phyloP scores from a whole-genome alignment of 352 stramenopile genomes.

The Nothophytophthora sp. region DNA sequence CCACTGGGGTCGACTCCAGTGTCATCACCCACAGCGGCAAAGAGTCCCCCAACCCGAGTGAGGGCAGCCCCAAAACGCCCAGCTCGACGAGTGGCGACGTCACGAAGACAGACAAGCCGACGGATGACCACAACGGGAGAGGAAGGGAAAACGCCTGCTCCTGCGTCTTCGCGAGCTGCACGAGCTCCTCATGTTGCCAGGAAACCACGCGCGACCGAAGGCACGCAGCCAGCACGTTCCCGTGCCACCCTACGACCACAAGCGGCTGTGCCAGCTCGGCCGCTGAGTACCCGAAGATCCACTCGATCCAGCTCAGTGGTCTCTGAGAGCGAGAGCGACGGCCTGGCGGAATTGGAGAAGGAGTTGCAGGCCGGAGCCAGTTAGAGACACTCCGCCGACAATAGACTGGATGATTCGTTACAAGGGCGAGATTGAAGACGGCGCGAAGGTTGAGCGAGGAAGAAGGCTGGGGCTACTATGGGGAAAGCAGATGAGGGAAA shows the following conservation, averaged over 20 bases:
- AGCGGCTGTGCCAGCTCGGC: neutral
- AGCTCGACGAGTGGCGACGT: neutral
- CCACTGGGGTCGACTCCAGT: neutral
- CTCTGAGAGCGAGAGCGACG: conserved; percentile 52
- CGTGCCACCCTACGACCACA: neutral
- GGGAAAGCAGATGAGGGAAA: conserved; percentile 13
- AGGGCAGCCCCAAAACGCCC: conserved; percentile 3
- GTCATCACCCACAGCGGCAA: neutral
- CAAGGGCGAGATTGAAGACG: too few relatives aligned
- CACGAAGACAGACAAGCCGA: neutral
- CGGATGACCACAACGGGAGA: neutral
- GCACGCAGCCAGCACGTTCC: conserved; percentile 1
- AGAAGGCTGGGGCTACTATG: conserved; percentile 5
- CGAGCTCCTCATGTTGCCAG: neutral
- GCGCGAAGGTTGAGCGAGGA: too few relatives aligned
- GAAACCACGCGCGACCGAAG: conserved; percentile 1
- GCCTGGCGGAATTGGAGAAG: conserved; percentile 42
- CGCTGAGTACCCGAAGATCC: conserved; percentile 19
- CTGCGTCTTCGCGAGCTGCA: neutral
- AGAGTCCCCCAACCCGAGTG: conserved; percentile 6
- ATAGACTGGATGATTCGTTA: too few relatives aligned
- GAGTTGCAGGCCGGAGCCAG: conserved; percentile 23
- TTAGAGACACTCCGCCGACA: too few relatives aligned
- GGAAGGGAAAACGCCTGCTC: neutral
- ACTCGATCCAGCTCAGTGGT: conserved; percentile 24